Evolutionary conservation across 2,329 filamentous ascomycete species (phyloP).

Genomic region (Penicillium sp.): DNA sequence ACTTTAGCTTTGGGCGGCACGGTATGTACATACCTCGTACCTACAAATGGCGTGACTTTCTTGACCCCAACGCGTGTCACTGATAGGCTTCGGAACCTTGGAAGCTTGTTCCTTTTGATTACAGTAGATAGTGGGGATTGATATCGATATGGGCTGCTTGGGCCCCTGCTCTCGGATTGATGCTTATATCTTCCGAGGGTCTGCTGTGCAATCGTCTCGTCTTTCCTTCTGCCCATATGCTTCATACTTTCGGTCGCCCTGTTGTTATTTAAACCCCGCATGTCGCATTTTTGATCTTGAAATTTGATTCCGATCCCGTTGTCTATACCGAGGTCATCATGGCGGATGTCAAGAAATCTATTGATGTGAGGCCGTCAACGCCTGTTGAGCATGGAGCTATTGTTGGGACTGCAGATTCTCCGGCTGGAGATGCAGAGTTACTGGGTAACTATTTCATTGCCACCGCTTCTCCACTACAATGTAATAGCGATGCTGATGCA

Average conservation of each 20-base stretch:
- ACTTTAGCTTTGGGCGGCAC: background rate
- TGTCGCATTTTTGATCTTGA: background rate
- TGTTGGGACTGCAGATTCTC: background rate
- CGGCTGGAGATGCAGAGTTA: slow-evolving; percentile 26
- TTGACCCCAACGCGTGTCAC: background rate
- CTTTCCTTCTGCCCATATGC: background rate
- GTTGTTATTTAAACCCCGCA: background rate
- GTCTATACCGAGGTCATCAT: background rate
- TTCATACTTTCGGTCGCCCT: background rate
- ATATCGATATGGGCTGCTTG: background rate
- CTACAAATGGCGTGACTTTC: background rate
- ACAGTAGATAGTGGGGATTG: background rate
- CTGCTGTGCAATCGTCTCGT: background rate
- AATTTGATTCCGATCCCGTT: background rate
- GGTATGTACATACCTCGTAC: background rate
- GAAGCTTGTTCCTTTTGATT: background rate
- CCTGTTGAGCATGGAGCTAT: background rate
- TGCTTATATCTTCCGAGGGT: background rate
- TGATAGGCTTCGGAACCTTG: background rate
- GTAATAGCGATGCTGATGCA: background rate
- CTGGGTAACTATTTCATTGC: slow-evolving; percentile 18
- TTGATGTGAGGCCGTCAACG: background rate
- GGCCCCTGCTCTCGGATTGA: background rate
- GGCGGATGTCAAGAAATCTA: background rate
- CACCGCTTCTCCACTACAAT: background rate